Base-by-base conservation (phyloP, 345 rosid genomes). In the Eucalyptus brandiana region DNA sequence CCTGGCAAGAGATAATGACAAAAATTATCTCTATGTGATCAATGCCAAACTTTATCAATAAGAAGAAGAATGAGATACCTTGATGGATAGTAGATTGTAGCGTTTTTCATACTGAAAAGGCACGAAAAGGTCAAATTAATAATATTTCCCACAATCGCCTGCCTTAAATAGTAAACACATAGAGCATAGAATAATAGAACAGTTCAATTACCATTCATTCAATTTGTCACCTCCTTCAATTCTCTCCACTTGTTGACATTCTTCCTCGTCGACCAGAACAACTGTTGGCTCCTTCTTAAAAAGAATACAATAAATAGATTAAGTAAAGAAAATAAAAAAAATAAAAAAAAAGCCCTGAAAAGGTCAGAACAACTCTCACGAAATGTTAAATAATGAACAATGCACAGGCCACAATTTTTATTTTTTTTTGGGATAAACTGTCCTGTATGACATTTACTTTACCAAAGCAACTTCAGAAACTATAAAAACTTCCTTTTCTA, bases 241-340 rank as follows among this genome's bases (percentile, higher is more conserved):
- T 88, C 85, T 89, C 60, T 90, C 92, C 32, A 90, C 69, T 87
- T 88, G 88, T 87, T 91, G 95, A 88, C 92, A 90, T 56, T 95
- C 96, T 89, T 97, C 98, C 89, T 96, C 99, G 34, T 96, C 97
- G 28, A 94, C 93, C 89, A 95, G 92, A 89, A 95, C 95, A 88
- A 97, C 93, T n/a, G 93, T 92, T 88, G 87, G 91, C 40, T 86
- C 94, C 97, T 93, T 90, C 87, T 90, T 62, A 28, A 26, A 90
- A 58, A 86, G 89, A 91, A 51, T 42, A 87, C 88, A 30, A 42
- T 42, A 49, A 91, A 37, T 67, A 67, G 15, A 40, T 37, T 76
- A 90, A 89, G 30, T 47, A 87, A 80, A 51, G 87, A 44, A 60
- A 16, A 88, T 69, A 69, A 65, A 89, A 89, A 15, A 65, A 69